A percentile compares a stretch with the other conserved stretches of the same genome.
These are phyloP conservation scores for Dalbergia oliveri DNA, from an alignment of 306 rosid genomes.

Conservation along the genomic window DNA sequence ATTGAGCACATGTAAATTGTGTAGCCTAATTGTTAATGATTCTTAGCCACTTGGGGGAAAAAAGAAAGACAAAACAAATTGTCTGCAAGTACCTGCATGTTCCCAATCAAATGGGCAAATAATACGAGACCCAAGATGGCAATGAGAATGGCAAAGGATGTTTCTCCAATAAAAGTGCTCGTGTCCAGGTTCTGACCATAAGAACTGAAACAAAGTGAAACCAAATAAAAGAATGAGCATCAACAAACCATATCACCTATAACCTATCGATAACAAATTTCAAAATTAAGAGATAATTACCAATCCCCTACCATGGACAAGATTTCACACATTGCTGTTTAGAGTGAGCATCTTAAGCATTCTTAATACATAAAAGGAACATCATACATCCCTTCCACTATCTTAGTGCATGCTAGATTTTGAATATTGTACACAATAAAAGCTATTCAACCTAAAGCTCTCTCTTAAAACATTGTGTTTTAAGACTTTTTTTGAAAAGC, in stretches of 20 bases:
- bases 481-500: neutral
- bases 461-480: slow-evolving; percentile 5
- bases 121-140: slow-evolving; percentile 96
- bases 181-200: slow-evolving; percentile 93
- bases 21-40: neutral
- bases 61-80: slow-evolving; percentile 7
- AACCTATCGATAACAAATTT: slow-evolving; percentile 18
- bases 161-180: slow-evolving; percentile 91
- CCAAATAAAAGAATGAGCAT: slow-evolving; percentile 29
- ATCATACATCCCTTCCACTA: neutral
- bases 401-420: neutral
- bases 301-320: slow-evolving; percentile 21
- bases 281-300: slow-evolving; percentile 31
- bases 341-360: slow-evolving; percentile 19
- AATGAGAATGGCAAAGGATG: slow-evolving; percentile 90
- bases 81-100: slow-evolving; percentile 84
- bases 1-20: neutral
- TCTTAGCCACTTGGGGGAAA: neutral
- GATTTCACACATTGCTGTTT: slow-evolving; percentile 7
- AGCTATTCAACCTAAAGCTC: neutral
- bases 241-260: slow-evolving; percentile 22
- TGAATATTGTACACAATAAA: neutral
- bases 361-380: slow-evolving; percentile 8
- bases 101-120: slow-evolving; percentile 95
- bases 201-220: slow-evolving; percentile 71